Percentiles rank a stretch among this genome's conserved stretches.
Conservation (phyloP, 768 basidiomycete species). For the Leccinum broughii region DNA sequence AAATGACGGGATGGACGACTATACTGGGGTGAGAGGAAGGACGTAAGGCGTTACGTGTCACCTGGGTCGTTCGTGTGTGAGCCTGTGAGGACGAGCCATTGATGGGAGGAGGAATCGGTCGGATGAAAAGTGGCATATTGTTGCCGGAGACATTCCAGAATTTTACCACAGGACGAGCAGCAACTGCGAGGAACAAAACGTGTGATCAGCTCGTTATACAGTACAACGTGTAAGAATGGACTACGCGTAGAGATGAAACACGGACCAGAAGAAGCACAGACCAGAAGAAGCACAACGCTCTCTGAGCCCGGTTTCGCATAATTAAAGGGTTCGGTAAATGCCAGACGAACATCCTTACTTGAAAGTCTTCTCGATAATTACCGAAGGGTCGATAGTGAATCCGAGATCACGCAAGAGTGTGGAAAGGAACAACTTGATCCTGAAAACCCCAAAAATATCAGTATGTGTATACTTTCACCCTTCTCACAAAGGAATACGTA, state of each 20-base stretch:
- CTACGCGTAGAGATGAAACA: constrained; percentile 20
- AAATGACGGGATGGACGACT: constrained; percentile 18
- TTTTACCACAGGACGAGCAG: constrained; percentile 58
- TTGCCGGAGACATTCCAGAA: constrained; percentile 54
- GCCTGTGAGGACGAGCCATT: constrained; percentile 3
- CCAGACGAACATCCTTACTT: constrained; percentile 45
- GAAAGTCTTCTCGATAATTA: constrained; percentile 62
- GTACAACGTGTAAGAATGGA: constrained; percentile 7
- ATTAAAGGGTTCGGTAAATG: constrained; percentile 23
- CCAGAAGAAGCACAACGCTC: constrained; percentile 13
- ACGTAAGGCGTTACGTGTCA: constrained; percentile 20
- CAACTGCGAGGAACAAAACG: constrained; percentile 37
- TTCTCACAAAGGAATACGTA: not conserved
- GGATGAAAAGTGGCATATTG: constrained; percentile 60
- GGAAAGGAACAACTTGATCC: constrained; percentile 65
- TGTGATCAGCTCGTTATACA: constrained; percentile 19
- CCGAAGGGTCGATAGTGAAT: constrained; percentile 49
- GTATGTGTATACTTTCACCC: not conserved
- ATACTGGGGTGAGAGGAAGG: constrained; percentile 9
- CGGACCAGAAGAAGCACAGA: constrained; percentile 15
- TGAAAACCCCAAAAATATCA: constrained; percentile 34
- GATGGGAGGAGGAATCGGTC: constrained; percentile 26
- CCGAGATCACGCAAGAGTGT: constrained; percentile 57
- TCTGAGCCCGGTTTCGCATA: constrained; percentile 16
- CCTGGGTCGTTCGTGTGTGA: constrained; percentile 7